Conservation (phyloP, 176 grass and related monocot species). For the Carex myosuroides region DNA sequence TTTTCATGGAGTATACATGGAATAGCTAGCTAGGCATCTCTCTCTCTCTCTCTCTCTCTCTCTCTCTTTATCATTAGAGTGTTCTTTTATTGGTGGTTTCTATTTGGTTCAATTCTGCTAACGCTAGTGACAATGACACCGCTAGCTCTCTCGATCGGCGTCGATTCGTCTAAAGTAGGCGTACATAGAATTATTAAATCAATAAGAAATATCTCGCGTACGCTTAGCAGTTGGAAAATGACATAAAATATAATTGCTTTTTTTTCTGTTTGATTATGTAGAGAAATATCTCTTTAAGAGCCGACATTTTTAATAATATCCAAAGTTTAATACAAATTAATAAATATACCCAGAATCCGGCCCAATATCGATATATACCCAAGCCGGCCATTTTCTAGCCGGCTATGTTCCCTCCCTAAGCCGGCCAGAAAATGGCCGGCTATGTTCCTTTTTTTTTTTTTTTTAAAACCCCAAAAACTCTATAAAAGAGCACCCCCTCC, state of each 20-base stretch:
- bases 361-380: too few species aligned
- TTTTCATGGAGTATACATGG: background rate
- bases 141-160: background rate
- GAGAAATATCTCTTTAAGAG: background rate
- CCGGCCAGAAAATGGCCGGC: too few species aligned
- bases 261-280: background rate
- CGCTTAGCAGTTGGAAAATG: background rate
- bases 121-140: slow-evolving; percentile 7
- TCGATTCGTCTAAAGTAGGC: background rate
- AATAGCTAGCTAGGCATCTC: background rate
- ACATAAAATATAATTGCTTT: background rate
- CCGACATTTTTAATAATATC: too few species aligned
- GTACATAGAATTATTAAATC: background rate
- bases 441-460: too few species aligned
- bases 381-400: too few species aligned
- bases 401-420: too few species aligned
- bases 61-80: background rate
- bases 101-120: background rate
- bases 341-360: too few species aligned
- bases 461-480: too few species aligned
- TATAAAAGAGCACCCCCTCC: too few species aligned
- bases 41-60: background rate
- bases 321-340: too few species aligned
- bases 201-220: background rate
- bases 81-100: background rate